Evolutionary conservation across 768 basidiomycete genomes (phyloP).

Genomic region (Agrocybe pediades): DNA sequence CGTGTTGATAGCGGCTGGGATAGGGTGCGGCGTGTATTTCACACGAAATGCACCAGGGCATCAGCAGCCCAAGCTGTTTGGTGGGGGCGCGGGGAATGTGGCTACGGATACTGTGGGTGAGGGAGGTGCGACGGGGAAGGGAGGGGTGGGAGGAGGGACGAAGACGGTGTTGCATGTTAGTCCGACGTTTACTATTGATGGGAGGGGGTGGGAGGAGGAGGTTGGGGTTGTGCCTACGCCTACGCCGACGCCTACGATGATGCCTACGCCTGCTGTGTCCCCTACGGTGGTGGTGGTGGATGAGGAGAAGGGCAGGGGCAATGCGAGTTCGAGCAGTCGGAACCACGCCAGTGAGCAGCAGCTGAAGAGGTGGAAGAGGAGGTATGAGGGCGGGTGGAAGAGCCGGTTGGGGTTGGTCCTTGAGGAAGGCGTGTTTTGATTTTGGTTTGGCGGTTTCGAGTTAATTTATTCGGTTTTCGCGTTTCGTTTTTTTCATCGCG

Average conservation of each 20-base stretch:
- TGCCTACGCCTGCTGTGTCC: no score
- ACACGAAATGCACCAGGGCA: constrained; percentile 52
- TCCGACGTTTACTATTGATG: constrained; percentile 66
- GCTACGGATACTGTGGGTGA: constrained; percentile 10
- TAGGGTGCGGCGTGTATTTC: constrained; percentile 61
- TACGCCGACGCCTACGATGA: not conserved
- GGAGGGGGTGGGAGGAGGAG: constrained; percentile 27
- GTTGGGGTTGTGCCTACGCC: constrained; percentile 14
- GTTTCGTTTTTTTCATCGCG: no score
- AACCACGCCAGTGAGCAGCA: no score
- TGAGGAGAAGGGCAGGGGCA: no score
- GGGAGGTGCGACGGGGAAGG: constrained; percentile 35
- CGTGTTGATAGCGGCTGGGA: constrained; percentile 51
- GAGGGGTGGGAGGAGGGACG: constrained; percentile 22
- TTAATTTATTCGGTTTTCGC: no score
- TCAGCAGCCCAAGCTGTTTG: constrained; percentile 59
- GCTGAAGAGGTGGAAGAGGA: no score
- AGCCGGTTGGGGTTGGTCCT: no score
- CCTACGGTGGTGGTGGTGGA: no score
- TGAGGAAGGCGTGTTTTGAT: no score
- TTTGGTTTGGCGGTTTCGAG: no score
- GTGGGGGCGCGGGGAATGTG: constrained; percentile 46
- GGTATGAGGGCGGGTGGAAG: no score
- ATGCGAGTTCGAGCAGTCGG: no score
- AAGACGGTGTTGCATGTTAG: constrained; percentile 45